Percentiles rank a stretch among this genome's conserved stretches.
Conservation (phyloP, 1,284 basidiomycete species). For the Boletus coffeatus region DNA sequence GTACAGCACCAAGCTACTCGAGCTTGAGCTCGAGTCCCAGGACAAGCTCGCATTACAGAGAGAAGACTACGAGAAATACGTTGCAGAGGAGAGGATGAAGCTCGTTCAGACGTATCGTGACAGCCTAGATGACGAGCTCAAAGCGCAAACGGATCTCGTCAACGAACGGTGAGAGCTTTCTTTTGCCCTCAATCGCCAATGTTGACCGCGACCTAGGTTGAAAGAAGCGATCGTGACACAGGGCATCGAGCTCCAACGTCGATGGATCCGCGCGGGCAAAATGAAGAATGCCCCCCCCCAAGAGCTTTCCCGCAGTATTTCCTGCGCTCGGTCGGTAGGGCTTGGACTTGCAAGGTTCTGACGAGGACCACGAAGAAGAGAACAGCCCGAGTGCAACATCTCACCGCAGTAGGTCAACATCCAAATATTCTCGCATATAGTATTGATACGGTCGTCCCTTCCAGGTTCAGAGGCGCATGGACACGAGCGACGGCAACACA, state of each 20-base stretch:
- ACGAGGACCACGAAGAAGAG: too few species aligned
- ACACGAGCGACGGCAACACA: too few species aligned
- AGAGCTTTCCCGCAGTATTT: too few species aligned
- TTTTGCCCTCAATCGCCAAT: neutral
- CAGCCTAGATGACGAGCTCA: slow-evolving; percentile 84
- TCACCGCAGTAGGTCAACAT: slow-evolving; percentile 46
- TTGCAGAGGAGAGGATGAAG: slow-evolving; percentile 75
- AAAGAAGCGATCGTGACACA: slow-evolving; percentile 95
- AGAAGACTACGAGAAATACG: slow-evolving; percentile 79
- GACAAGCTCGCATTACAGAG: slow-evolving; percentile 85
- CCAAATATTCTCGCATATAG: slow-evolving; percentile 83
- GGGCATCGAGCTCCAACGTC: slow-evolving; percentile 94
- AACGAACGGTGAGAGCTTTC: slow-evolving; percentile 71
- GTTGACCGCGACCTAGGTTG: slow-evolving; percentile 46
- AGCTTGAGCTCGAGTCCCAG: slow-evolving; percentile 79
- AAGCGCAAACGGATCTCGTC: slow-evolving; percentile 88
- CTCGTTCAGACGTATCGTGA: slow-evolving; percentile 79
- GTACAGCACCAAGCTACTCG: slow-evolving; percentile 80
- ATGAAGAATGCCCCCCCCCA: too few species aligned
- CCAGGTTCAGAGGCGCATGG: too few species aligned
- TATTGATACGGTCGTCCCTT: too few species aligned
- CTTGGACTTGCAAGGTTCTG: too few species aligned
- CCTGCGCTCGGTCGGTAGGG: too few species aligned
- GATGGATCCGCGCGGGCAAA: slow-evolving; percentile 77
- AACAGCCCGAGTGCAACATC: slow-evolving; percentile 50